Percentiles rank a stretch among this genome's conserved stretches.
Evolutionary conservation across 129 eudicot species (phyloP).

Genomic region (Tagetes patula): DNA sequence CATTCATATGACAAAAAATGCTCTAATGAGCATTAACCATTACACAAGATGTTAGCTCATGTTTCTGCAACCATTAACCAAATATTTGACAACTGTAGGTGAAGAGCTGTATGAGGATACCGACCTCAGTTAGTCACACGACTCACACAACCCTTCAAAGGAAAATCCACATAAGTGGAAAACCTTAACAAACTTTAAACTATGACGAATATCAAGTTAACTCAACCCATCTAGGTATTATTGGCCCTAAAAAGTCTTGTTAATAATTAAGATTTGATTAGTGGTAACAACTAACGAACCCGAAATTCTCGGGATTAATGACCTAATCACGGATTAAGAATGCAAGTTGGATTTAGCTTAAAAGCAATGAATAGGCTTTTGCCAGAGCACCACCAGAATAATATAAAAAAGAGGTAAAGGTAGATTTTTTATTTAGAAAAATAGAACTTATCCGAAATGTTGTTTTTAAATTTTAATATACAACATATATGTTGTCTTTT

Average conservation of each 20-base stretch:
- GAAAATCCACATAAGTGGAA: too few species aligned
- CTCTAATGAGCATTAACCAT: too few species aligned
- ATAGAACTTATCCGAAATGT: background rate
- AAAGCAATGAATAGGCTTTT: constrained; percentile 3
- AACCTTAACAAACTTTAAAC: too few species aligned
- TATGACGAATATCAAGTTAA: too few species aligned
- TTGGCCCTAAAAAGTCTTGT: background rate
- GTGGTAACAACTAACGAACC: constrained; percentile 2
- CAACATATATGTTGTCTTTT: background rate
- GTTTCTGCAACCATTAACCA: too few species aligned
- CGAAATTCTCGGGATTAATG: constrained; percentile 22
- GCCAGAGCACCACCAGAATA: background rate
- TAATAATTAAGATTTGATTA: constrained; percentile 15
- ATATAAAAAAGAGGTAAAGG: background rate
- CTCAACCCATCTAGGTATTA: too few species aligned
- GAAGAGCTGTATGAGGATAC: too few species aligned
- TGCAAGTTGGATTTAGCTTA: background rate
- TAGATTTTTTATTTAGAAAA: background rate
- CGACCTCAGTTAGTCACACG: too few species aligned
- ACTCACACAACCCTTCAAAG: too few species aligned
- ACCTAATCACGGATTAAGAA: constrained; percentile 19
- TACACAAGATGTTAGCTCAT: too few species aligned
- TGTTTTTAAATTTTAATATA: background rate
- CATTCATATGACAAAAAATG: too few species aligned
- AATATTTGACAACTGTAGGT: too few species aligned